Percentiles rank a stretch among this genome's conserved stretches.
These are phyloP conservation scores for Paracoccidioides brasiliensis DNA, from an alignment of 2,329 filamentous ascomycete species.

Conservation along the genomic window DNA sequence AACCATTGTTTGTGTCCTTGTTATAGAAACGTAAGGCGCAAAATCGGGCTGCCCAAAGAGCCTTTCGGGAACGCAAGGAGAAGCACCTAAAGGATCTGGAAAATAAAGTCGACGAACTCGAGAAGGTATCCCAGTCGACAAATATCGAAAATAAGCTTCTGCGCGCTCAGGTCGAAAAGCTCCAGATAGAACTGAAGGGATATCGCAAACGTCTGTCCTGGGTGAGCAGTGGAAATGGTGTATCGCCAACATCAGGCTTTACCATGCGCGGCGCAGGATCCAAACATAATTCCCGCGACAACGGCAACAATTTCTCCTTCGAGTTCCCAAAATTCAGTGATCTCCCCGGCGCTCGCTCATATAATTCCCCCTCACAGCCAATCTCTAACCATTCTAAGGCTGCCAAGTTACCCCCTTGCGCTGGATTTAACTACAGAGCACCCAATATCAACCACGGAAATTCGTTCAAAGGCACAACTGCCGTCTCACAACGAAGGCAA, in stretches of 20 bases:
- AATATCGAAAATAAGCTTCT: conserved; percentile 77
- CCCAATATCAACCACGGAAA: not conserved
- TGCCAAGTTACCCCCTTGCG: not conserved
- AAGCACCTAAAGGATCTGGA: conserved; percentile 48
- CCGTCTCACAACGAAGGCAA: not conserved
- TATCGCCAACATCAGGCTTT: conserved; percentile 34
- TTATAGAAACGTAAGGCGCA: conserved; percentile 60
- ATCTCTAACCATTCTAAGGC: not conserved
- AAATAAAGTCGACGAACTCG: conserved; percentile 48
- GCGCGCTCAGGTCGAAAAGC: conserved; percentile 73
- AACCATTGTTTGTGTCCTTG: conserved; percentile 10
- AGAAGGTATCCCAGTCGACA: conserved; percentile 70
- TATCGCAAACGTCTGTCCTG: conserved; percentile 77
- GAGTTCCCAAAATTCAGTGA: conserved; percentile 91
- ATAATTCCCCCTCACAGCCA: conserved; percentile 31
- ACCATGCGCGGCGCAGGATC: conserved; percentile 34
- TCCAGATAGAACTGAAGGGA: conserved; percentile 73
- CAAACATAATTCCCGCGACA: conserved; percentile 41
- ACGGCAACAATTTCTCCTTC: conserved; percentile 71
- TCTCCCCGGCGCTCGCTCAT: conserved; percentile 44
- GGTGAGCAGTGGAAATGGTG: conserved; percentile 34
- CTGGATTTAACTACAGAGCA: not conserved
- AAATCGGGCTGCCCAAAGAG: conserved; percentile 81
- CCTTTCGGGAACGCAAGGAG: conserved; percentile 90
- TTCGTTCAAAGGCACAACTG: not conserved